Evolutionary conservation across 2,329 filamentous ascomycete genomes (phyloP), one percentile per base, ranked within the genome.

Genomic region (Colletotrichum lupini): DNA sequence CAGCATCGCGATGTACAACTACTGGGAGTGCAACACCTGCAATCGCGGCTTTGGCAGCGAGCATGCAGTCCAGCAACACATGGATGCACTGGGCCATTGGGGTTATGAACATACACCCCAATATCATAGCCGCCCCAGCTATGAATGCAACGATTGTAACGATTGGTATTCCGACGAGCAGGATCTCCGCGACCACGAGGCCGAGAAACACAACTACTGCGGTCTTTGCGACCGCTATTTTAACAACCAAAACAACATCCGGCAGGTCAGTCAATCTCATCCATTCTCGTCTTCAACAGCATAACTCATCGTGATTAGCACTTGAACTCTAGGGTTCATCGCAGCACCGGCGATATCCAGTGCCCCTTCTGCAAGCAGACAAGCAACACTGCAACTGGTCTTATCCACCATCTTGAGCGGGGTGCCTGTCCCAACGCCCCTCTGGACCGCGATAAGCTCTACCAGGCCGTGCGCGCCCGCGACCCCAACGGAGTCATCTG

Each of bases 331-430:
- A 81, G 80, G 3, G 77, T 78, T 53, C 90, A 93, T 76, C 82
- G 82, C 0, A 85, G 85, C 62, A 70, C 56, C 0, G 78, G 56
- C 0, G 78, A 78, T 1, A 78, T 91, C 4, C 1, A 55, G 0
- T 93, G 91, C 61, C 90, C 87, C 0, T 92, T 90, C 76, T 93
- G 91, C 80, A 77, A 81, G 37, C 72, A 59, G 2, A 32, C 8
- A 2, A 88, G 83, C 73, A 81, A 84, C 9, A 87, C 87, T 0
- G 89, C 89, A 1, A 89, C 86, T 0, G 90, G 89, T 3, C 76
- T 92, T 3, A 77, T 82, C 0, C 83, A 91, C 76, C 89, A 93
- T 73, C 79, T 92, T 1, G 91, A 93, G 75, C 80, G 76, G 0
- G 87, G 87, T n/a, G 79, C 82, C 0, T 93, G 91, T 62, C 84